phyloP scores from a whole-genome alignment of 306 rosid genomes.

The Citrullus colocynthis region DNA sequence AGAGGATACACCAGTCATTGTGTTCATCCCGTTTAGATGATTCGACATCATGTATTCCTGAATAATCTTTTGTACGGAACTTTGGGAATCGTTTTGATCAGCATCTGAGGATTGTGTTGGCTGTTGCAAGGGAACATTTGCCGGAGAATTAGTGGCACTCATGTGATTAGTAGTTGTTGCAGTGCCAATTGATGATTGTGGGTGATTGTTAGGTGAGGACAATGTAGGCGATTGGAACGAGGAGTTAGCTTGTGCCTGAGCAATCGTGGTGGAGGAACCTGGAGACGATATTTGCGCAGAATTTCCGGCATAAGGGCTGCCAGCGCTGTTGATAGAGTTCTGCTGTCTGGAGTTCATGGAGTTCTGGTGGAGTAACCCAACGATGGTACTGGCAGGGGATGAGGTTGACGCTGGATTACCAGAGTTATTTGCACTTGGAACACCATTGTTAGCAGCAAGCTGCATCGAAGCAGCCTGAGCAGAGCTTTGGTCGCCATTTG shows the following conservation, averaged over 20 bases:
- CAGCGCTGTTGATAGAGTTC: slow-evolving; percentile 15
- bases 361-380: slow-evolving; percentile 88
- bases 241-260: slow-evolving; percentile 59
- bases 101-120: slow-evolving; percentile 63
- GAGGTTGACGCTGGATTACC: slow-evolving; percentile 58
- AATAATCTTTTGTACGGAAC: slow-evolving; percentile 74
- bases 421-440: slow-evolving; percentile 51
- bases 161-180: slow-evolving; percentile 55
- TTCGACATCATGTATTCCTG: slow-evolving; percentile 68
- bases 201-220: slow-evolving; percentile 59
- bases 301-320: slow-evolving; percentile 67
- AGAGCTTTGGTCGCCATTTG: slow-evolving; percentile 46
- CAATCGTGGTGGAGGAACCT: slow-evolving; percentile 59
- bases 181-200: slow-evolving; percentile 55
- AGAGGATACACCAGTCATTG: slow-evolving; percentile 36
- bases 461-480: slow-evolving; percentile 36
- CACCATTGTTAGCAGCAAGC: slow-evolving; percentile 41
- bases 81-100: slow-evolving; percentile 61
- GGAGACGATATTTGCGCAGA: slow-evolving; percentile 89
- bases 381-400: slow-evolving; percentile 73
- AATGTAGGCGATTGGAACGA: slow-evolving; percentile 77
- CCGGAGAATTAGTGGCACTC: slow-evolving; percentile 54
- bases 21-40: slow-evolving; percentile 49
- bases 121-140: slow-evolving; percentile 73
- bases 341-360: slow-evolving; percentile 84